A percentile compares a stretch with the other conserved stretches of the same genome.
phyloP scores from a whole-genome alignment of 1,284 basidiomycete species.

The Fomitopsis betulina region DNA sequence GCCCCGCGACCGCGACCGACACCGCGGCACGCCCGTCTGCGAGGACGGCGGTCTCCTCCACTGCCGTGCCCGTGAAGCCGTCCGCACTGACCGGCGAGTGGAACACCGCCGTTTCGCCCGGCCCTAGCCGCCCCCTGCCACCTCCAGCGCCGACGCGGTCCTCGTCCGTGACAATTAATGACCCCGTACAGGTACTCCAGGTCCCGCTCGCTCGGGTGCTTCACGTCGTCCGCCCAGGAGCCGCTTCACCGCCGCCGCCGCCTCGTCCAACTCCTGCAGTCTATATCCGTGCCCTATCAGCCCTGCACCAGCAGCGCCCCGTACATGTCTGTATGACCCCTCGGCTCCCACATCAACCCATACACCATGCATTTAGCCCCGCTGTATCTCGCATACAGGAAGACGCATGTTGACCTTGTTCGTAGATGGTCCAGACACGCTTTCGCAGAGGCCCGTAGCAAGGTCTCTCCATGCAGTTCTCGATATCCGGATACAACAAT shows the following conservation, averaged over 20 bases:
- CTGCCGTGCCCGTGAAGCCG: conserved; percentile 28
- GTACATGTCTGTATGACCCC: conserved; percentile 44
- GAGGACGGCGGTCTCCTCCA: conserved; percentile 4
- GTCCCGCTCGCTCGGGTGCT: conserved; percentile 29
- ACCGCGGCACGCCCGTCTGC: conserved; percentile 10
- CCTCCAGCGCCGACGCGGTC: conserved; percentile 35
- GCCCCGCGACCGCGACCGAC: conserved; percentile 29
- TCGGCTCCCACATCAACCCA: conserved; percentile 38
- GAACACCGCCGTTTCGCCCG: conserved; percentile 28
- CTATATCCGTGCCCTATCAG: conserved; percentile 15
- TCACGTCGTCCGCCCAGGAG: conserved; percentile 20
- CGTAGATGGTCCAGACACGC: conserved; percentile 29
- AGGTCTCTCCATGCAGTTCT: conserved; percentile 26
- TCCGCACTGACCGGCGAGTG: conserved; percentile 28
- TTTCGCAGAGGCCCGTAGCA: conserved; percentile 30
- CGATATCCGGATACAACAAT: conserved; percentile 34
- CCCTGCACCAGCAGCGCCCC: conserved; percentile 34
- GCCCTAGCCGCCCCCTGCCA: conserved; percentile 25
- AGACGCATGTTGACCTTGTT: conserved; percentile 17
- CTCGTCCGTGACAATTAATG: no score
- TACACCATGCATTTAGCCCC: no score
- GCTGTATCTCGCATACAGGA: background rate
- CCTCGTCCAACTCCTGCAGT: conserved; percentile 27
- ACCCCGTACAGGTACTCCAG: conserved; percentile 34
- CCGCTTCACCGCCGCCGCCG: conserved; percentile 25